Conservation (phyloP, 805 yeast genomes). For the Babjeviella inositovora region DNA sequence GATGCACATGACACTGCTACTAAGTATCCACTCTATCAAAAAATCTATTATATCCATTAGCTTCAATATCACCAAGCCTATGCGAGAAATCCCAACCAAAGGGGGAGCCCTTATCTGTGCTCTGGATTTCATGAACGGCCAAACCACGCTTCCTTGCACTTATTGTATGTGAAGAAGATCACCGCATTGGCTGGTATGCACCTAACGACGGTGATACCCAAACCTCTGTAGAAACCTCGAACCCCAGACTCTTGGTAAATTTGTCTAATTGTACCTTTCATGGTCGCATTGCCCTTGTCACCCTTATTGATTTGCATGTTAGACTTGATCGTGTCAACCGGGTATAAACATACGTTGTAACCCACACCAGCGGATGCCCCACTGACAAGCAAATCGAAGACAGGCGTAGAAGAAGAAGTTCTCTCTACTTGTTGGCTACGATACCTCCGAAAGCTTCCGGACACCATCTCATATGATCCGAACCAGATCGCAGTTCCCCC, state of each 20-base stretch:
- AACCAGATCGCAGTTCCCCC: slow-evolving; percentile 94
- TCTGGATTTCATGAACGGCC: no score
- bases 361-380: slow-evolving; percentile 83
- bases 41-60: no score
- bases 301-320: slow-evolving; percentile 55
- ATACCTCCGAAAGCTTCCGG: slow-evolving; percentile 17
- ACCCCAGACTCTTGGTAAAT: slow-evolving; percentile 42
- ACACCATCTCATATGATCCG: slow-evolving; percentile 61
- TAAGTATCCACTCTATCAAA: no score
- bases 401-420: slow-evolving; percentile 15
- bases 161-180: slow-evolving; percentile 70
- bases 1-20: no score
- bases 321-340: slow-evolving; percentile 83
- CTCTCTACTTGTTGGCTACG: no score
- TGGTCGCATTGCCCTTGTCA: slow-evolving; percentile 7
- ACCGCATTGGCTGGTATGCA: slow-evolving; percentile 86
- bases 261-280: slow-evolving; percentile 16
- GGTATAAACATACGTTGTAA: slow-evolving; percentile 69
- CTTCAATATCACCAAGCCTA: no score
- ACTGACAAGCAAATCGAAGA: slow-evolving; percentile 44
- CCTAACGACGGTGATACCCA: slow-evolving; percentile 66
- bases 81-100: no score
- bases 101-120: no score
- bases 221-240: slow-evolving; percentile 64
- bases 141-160: slow-evolving; percentile 32